Evolutionary conservation across 176 grass and related monocot genomes (phyloP).

Genomic region (Oryza brachyantha): DNA sequence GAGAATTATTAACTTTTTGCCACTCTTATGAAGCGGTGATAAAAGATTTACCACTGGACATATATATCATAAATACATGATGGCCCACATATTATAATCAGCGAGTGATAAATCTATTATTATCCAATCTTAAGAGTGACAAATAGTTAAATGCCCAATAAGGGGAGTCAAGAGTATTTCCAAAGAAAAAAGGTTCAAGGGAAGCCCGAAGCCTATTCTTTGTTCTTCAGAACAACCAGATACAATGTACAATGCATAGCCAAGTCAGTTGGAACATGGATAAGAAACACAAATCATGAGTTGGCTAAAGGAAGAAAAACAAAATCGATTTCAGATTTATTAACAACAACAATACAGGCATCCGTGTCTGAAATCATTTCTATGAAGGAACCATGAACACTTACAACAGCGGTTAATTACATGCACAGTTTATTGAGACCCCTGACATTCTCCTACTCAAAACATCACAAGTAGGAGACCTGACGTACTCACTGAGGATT

Average conservation of each 20-base stretch:
- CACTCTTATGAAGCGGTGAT: no score
- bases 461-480: not conserved
- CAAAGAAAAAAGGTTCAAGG: not conserved
- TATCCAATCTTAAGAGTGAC: no score
- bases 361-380: conserved; percentile 15
- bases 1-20: no score
- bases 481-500: conserved; percentile 41
- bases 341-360: not conserved
- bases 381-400: not conserved
- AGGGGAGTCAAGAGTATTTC: not conserved
- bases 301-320: not conserved
- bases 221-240: not conserved
- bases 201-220: not conserved
- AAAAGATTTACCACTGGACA: no score
- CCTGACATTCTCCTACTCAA: not conserved
- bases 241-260: not conserved
- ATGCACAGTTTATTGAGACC: conserved; percentile 19
- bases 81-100: no score
- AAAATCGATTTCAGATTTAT: conserved; percentile 31
- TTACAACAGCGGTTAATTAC: conserved; percentile 15
- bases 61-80: no score
- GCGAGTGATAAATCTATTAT: no score
- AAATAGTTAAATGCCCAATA: no score
- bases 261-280: not conserved
- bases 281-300: not conserved